Evolutionary conservation across 2,329 filamentous ascomycete species (phyloP), one percentile per base, ranked within the genome.

Genomic region (Aciculosporium take): DNA sequence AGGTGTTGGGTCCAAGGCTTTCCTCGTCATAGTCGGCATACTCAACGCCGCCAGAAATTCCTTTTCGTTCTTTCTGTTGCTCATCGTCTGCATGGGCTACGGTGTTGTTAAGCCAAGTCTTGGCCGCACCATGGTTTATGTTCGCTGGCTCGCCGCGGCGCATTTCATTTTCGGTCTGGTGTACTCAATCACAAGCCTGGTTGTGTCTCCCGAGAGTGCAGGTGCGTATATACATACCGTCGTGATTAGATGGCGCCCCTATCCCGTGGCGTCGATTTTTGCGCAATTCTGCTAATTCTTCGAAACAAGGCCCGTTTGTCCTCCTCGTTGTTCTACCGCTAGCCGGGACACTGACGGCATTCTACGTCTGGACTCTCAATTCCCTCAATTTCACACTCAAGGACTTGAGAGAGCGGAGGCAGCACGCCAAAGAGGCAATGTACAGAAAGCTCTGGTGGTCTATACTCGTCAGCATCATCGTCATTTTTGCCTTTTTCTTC

Each of bases 21-120:
- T 96, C 43, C 82, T 98, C 64, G 78, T 95, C 15, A 66, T 95
- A 20, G 89, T 95, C n/a, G 87, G 87, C 29, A 72, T 96, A 20
- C 71, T 98, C 34, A 96, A 94, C 57, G 91, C 91, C 5, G 88
- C 81, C 42, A 76, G 91, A 48, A 98, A 96, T 63, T 95, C 89
- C 0, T 96, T 98, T 60, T 95, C 89, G 0, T 98, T 98, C 69
- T 98, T 98, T 69, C 69, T 98, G 38, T 73, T 98, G 7, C 78
- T 98, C 40, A 96, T 98, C 51, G 91, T 98, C 25, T 98, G 91
- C 62, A 98, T 98, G 91, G 91, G 91, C 25, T 98, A 98, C 54
- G 91, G 91, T 52, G 93, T 98, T 20, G 93, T 98, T 50, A 96
- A 96, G 65, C 84, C 81, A 2, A 86, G 82, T 2, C 73, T 98